Percentiles rank a stretch among this genome's conserved stretches.
phyloP scores from a whole-genome alignment of 2,329 filamentous ascomycete species.

The Neurospora crassa region DNA sequence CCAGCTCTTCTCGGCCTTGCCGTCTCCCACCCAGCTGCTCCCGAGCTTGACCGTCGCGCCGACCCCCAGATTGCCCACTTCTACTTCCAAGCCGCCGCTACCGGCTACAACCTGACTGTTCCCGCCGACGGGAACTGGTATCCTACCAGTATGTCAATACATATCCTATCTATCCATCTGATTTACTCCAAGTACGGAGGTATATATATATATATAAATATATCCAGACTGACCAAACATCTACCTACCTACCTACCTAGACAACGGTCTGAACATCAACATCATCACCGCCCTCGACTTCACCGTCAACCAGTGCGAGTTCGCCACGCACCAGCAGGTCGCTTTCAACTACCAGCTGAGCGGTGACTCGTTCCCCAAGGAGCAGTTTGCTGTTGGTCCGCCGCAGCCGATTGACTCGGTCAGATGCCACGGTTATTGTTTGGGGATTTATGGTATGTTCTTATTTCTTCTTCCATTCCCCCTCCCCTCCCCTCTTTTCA shows the following conservation, averaged over 20 bases:
- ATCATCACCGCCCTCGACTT: conserved; percentile 29
- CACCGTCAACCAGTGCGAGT: conserved; percentile 34
- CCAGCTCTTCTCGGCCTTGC: conserved; percentile 3
- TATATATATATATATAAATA: too few relatives aligned
- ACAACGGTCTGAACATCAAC: conserved; percentile 26
- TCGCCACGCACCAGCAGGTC: conserved; percentile 29
- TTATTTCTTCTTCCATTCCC: too few relatives aligned
- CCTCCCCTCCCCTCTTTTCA: too few relatives aligned
- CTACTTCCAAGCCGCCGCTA: conserved; percentile 33
- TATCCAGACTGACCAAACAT: not conserved
- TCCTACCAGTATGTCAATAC: conserved; percentile 25
- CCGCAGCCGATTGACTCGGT: conserved; percentile 34
- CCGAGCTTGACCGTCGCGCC: conserved; percentile 16
- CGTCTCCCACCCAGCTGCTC: conserved; percentile 4
- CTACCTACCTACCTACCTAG: conserved; percentile 15
- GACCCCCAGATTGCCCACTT: conserved; percentile 29
- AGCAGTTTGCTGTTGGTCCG: conserved; percentile 34
- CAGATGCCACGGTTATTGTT: conserved; percentile 32
- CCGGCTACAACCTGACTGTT: conserved; percentile 31
- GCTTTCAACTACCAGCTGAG: conserved; percentile 8
- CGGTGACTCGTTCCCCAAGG: conserved; percentile 23
- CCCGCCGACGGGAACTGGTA: conserved; percentile 30
- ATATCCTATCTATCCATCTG: not conserved
- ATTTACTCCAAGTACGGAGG: too few relatives aligned
- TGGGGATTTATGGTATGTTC: conserved; percentile 28